Evolutionary conservation across 352 stramenopile species (phyloP).

Genomic region (Globisporangium paddicum): DNA sequence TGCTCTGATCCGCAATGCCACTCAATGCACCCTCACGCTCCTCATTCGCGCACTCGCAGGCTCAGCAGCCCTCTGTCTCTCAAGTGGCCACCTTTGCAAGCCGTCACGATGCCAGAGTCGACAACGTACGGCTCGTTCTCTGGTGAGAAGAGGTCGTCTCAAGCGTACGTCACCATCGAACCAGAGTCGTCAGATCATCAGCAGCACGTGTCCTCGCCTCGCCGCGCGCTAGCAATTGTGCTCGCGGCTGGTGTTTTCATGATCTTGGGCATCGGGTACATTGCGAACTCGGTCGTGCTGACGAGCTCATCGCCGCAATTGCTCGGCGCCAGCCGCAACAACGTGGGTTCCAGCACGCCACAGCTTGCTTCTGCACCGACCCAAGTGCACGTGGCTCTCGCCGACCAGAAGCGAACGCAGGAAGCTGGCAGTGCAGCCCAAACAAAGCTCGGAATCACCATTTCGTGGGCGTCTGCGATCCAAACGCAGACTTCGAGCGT

Average conservation of each 20-base stretch:
- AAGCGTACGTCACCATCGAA: neutral
- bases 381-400: slow-evolving; percentile 7
- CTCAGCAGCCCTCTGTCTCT: neutral
- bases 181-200: neutral
- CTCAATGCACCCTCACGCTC: neutral
- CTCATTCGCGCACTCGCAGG: neutral
- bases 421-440: neutral
- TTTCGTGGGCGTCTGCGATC: slow-evolving; percentile 49
- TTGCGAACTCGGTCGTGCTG: neutral
- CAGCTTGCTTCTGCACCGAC: neutral
- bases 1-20: neutral
- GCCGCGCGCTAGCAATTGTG: neutral
- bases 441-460: slow-evolving; percentile 34
- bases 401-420: neutral
- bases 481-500: slow-evolving; percentile 45
- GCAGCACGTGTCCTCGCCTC: neutral
- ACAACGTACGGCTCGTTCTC: neutral
- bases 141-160: neutral
- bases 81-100: neutral
- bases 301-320: neutral
- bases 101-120: neutral
- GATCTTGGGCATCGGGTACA: slow-evolving; percentile 1
- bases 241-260: neutral
- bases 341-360: neutral
- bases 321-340: neutral